Evolutionary conservation across 306 rosid species (phyloP), one percentile per base, ranked within the genome.

Genomic region (Sindora glabra): DNA sequence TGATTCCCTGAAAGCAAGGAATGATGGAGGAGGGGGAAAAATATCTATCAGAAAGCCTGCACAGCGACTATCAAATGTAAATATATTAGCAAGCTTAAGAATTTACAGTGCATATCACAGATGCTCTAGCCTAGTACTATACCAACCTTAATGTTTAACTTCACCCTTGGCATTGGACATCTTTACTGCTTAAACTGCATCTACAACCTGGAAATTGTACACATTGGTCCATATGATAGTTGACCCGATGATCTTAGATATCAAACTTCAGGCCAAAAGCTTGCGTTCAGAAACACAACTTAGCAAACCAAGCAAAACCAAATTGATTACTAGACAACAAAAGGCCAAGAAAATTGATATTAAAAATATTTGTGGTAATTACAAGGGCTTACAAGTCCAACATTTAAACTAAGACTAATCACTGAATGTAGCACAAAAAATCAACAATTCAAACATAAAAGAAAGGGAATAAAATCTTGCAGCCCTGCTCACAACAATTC

Each of bases 131-230:
- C 38, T 15, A 62, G 8, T 56, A 50, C 34, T 25, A 16, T 24
- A 82, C 87, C 23, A 69, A 89, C 99, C 99, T 94, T 92, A 60
- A 92, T 92, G 89, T 74, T 70, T 92, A 59, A 92, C 62, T 63
- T 94, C 99, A 56, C 99, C 99, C 32, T 95, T 66, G 48, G 81
- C 89, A 62, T 94, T 94, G 59, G 97, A 89, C 96, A 89, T 94
- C 74, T 89, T 94, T 44, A 94, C 94, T 38, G 97, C 73, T 70
- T 41, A 94, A 22, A 94, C 99, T 9, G 99, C 89, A 37, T 89
- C 97, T n/a, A 89, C 99, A 45, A 84, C 99, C 99, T 92, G 67
- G 22, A 49, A 53, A 72, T 65, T 57, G 49, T 44, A 67, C 48
- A 56, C 13, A 38, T 12, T 60, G 48, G 17, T 62, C 56, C 45